Base-by-base conservation (phyloP, 495 filamentous ascomycete species). In the Friedmanniomyces endolithicus region DNA sequence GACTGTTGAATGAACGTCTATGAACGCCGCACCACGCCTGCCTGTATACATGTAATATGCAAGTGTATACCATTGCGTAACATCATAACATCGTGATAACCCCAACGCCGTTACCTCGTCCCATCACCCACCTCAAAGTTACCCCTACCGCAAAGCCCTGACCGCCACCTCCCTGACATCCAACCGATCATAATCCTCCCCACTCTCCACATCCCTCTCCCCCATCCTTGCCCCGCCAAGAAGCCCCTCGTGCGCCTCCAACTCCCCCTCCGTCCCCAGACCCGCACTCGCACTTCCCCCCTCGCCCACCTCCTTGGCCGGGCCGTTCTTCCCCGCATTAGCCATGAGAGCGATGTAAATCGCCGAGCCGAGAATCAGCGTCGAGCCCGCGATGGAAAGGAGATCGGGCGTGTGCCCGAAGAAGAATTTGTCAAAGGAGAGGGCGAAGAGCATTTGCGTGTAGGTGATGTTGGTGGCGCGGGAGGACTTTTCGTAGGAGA, bases 381-480 rank as follows among this genome's bases (percentile, higher is more conserved):
- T 81, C 35, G 85, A 88, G 8, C 90, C 90, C 0, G 76, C 65
- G 54, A 89, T 75, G 51, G 84, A 88, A 59, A 81, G 68, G 31
- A 73, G 62, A 17, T 79, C 78, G 47, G 92, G 83, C 14, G 74
- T 79, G 23, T 76, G 79, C 0, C 85, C 84, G 74, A 84, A 96
- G 12, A 96, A 70, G 47, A 84, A 70, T 53, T 81, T 79, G 65
- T 97, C 90, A 63, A 88, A 89, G 14, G 77, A 78, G 16, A 94
- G 71, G 11, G 90, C 90, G 66, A 95, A 95, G 34, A 97, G 65
- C 86, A 97, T 90, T 66, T 94, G 85, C 43, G 82, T 87, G 64
- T 95, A 97, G 3, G 87, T 73, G 87, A 95, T 94, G 20, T 84
- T 87, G 6, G 85, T 94, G 1, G 89, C 89, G 22, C 86, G 75